These are phyloP conservation scores for Podaxis mareebaensis DNA, from an alignment of 768 basidiomycete genomes.

Conservation along the genomic window DNA sequence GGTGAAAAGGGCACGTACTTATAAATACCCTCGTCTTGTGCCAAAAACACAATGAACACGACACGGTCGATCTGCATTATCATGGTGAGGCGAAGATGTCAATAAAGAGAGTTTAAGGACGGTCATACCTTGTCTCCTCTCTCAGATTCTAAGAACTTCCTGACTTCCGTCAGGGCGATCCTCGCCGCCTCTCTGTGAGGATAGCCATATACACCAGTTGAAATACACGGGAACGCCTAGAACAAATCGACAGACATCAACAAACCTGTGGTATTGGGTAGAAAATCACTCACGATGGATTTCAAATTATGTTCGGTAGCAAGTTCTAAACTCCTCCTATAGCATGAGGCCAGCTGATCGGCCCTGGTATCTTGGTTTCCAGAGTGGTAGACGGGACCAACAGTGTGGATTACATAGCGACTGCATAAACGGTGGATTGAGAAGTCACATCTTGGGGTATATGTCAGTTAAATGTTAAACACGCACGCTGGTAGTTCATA, in stretches of 20 bases:
- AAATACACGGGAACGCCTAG: conserved; percentile 81
- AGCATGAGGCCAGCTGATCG: conserved; percentile 65
- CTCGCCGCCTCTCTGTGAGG: conserved; percentile 73
- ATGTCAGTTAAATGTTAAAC: background rate
- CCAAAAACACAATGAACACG: conserved; percentile 74
- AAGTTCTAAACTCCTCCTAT: conserved; percentile 60
- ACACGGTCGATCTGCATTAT: conserved; percentile 61
- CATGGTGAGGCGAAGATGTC: background rate
- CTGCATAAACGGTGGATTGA: conserved; percentile 33
- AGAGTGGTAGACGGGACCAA: conserved; percentile 69
- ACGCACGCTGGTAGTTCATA: conserved; percentile 77
- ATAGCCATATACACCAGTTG: conserved; percentile 79
- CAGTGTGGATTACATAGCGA: conserved; percentile 75
- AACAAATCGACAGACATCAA: background rate
- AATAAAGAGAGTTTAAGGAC: conserved; percentile 14
- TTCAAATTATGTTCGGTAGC: conserved; percentile 60
- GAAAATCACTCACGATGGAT: conserved; percentile 54
- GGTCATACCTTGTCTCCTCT: conserved; percentile 44
- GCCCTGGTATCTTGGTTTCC: conserved; percentile 44
- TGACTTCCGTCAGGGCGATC: conserved; percentile 61
- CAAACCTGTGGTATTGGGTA: background rate
- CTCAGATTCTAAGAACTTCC: conserved; percentile 58
- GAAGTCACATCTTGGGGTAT: background rate
- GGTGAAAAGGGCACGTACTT: conserved; percentile 45
- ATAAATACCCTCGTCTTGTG: conserved; percentile 63